Base-by-base conservation (phyloP, 805 yeast species). In the Yamadazyma paraphyllophila region DNA sequence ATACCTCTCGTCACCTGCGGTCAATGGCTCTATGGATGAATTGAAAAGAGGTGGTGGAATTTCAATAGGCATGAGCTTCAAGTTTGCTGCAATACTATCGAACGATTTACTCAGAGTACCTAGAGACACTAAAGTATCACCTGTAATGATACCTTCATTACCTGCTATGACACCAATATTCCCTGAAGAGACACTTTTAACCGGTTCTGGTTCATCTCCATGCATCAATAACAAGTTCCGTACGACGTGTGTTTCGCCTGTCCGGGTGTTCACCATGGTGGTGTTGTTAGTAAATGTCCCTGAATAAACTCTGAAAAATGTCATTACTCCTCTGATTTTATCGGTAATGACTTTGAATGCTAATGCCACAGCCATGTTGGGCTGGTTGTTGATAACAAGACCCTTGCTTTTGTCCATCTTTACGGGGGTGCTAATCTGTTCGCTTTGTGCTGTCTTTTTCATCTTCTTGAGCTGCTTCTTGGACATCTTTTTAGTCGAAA, bases 21-120 rank as follows among this genome's bases (percentile, higher is more conserved):
- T 82, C 38, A 71, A 68, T 0, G 99, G 98, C 51, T 88, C 94
- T 26, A 92, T 74, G 0, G 89, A 77, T 2, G 92, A 82, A 50
- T 90, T 85, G 63, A 92, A 94, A 5, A 94, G 94, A 0, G 98
- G 96, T 1, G 96, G 96, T 1, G 99, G 99, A 1, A 88, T 77
- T 0, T 67, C 75, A 31, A 92, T 92, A 0, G 97, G 96, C 46
- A 84, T 76, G 26, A 91, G 75, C 36, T 71, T 72, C 42, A 82
- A 61, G 35, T 65, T 62, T 6, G 66, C 51, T 30, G 75, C 80
- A 3, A 68, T 45, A 9, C 73, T 77, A 11, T 71, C 66, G 30
- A 85, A 69, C 2, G 68, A 55, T 42, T 71, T 69, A 13, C 31
- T 27, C 26, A 78, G 67, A 44, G 77, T 52, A 1, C 73, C 74